These are phyloP conservation scores for Colletotrichum phormii DNA, from an alignment of 2,329 filamentous ascomycete genomes.

Conservation along the genomic window DNA sequence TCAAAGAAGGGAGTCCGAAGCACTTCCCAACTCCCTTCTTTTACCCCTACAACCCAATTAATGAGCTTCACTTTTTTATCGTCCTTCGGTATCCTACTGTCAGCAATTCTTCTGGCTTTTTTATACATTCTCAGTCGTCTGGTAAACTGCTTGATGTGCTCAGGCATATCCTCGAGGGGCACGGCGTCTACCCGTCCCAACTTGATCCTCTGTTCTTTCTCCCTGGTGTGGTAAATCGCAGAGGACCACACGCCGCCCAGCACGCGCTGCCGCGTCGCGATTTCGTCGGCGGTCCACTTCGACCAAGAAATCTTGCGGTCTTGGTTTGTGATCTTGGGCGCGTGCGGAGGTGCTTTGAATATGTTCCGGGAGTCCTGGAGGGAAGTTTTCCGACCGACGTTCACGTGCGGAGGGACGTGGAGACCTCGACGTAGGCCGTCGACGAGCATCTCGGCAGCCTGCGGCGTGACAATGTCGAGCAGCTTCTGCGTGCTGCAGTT, in stretches of 20 bases:
- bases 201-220: conserved; percentile 51
- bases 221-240: conserved; percentile 40
- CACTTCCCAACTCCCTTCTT: background rate
- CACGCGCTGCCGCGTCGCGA: conserved; percentile 67
- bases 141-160: background rate
- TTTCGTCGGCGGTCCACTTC: conserved; percentile 62
- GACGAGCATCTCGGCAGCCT: conserved; percentile 79
- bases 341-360: conserved; percentile 56
- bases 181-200: conserved; percentile 48
- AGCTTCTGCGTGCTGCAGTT: conserved; percentile 57
- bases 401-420: conserved; percentile 72
- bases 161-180: background rate
- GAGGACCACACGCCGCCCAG: conserved; percentile 76
- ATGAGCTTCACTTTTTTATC: background rate
- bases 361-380: conserved; percentile 31
- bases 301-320: conserved; percentile 73
- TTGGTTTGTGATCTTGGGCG: conserved; percentile 77
- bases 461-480: conserved; percentile 63
- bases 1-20: background rate
- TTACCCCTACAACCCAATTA: conserved; percentile 10
- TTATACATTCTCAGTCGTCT: background rate
- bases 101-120: background rate
- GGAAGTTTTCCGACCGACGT: conserved; percentile 45
- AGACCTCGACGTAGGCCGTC: conserved; percentile 70
- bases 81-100: background rate